Conservation (phyloP, 2,329 filamentous ascomycete genomes). For the Stylonectria norvegica region DNA sequence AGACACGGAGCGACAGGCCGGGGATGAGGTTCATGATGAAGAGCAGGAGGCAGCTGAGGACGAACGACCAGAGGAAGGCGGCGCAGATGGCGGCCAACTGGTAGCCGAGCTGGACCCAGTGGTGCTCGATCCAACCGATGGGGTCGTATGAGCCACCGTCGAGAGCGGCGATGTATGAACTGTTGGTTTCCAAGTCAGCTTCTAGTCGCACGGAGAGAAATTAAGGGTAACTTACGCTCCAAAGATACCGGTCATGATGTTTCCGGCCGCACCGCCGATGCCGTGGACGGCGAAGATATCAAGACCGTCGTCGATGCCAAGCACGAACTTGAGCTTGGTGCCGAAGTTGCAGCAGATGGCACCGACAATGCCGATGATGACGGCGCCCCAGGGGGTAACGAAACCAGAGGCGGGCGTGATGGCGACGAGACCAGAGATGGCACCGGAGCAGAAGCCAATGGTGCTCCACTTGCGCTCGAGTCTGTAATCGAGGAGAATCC, state of each 20-base stretch:
- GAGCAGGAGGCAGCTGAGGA: conserved; percentile 64
- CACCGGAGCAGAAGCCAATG: conserved; percentile 88
- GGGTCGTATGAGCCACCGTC: conserved; percentile 59
- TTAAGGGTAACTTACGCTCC: conserved; percentile 52
- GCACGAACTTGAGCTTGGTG: conserved; percentile 73
- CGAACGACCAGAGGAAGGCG: conserved; percentile 63
- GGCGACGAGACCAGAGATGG: conserved; percentile 81
- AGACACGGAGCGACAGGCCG: conserved; percentile 65
- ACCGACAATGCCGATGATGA: conserved; percentile 56
- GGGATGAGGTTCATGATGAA: conserved; percentile 69
- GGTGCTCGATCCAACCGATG: conserved; percentile 68
- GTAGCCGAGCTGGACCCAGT: conserved; percentile 68
- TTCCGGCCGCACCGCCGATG: conserved; percentile 76
- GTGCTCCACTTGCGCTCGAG: conserved; percentile 94
- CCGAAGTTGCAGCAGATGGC: conserved; percentile 76
- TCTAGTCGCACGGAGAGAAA: not conserved
- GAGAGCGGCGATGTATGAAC: conserved; percentile 68
- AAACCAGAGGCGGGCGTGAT: conserved; percentile 82
- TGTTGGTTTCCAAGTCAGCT: conserved; percentile 28
- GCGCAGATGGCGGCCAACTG: conserved; percentile 67
- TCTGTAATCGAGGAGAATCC: conserved; percentile 82
- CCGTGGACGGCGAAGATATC: conserved; percentile 91
- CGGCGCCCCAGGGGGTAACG: conserved; percentile 62
- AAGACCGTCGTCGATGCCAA: conserved; percentile 81
- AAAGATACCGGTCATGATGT: conserved; percentile 75